Base-by-base conservation (phyloP, 2,329 filamentous ascomycete species). In the Ascochyta koolunga region DNA sequence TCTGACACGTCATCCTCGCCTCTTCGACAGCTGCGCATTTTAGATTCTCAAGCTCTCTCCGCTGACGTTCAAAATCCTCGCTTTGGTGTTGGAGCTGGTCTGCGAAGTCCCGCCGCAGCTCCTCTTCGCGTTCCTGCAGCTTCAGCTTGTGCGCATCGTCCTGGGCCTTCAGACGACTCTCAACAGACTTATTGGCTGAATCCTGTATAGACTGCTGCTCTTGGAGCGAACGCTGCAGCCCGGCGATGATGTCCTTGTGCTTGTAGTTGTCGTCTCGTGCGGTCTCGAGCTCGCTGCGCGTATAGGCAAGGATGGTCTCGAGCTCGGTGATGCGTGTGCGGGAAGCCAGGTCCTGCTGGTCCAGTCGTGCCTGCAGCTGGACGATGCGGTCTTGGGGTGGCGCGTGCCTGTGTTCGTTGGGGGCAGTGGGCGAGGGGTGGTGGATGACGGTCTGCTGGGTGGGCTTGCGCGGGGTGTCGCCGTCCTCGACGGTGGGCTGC, bases 401-500 rank as follows among this genome's bases (percentile, higher is more conserved):
- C 27, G 27, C 5, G 27, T 11, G 27, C 1, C 27, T 15, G 11
- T 29, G 27, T 2, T 4, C 11, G 27, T 62, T 50, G 15, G 55
- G 48, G 24, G 39, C 56, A 1, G 53, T 51, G 40, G 66, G 58
- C 9, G 58, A 64, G 15, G 57, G 50, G 31, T 71, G 68, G 42
- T 69, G 70, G 50, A 74, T 69, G 36, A 72, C 68, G 0, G 72
- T 73, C 41, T 72, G 68, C 51, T 68, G 66, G 10, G 69, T 72
- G 8, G 69, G 64, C 42, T 74, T 74, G 19, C 71, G 68, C 31
- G 71, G 71, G 9, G 72, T 73, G 36, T 73, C 70, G 41, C 66
- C 69, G 49, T 75, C 72, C 35, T 75, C 72, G 2, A 75, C 72
- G 1, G 71, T 74, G 3, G 72, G 56, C 42, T 74, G 72, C 32